phyloP scores from a whole-genome alignment of 169 alveolate genomes.

The Plasmodium adleri region DNA sequence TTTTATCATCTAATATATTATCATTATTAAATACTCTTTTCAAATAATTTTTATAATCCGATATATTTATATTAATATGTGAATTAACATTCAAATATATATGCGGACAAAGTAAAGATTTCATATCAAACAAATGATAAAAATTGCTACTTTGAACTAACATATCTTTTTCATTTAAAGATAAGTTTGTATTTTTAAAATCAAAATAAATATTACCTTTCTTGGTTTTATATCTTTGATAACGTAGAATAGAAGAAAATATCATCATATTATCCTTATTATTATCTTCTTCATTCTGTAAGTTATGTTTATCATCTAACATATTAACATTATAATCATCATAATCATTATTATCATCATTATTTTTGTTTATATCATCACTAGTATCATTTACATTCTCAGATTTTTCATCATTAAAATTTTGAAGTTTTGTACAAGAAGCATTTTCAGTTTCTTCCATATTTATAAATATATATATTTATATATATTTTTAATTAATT shows the following conservation, averaged over 20 bases:
- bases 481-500: too few relatives aligned
- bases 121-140: constrained; percentile 53
- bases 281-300: constrained; percentile 10
- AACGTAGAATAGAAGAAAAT: constrained; percentile 60
- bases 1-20: background rate
- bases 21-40: background rate
- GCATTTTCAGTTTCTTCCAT: too few relatives aligned
- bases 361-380: background rate
- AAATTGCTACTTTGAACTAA: constrained; percentile 57
- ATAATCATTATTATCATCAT: background rate
- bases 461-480: too few relatives aligned
- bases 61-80: constrained; percentile 54
- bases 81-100: constrained; percentile 54
- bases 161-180: constrained; percentile 64
- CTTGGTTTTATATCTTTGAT: constrained; percentile 65
- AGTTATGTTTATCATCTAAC: background rate
- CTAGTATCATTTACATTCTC: background rate
- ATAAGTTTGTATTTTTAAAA: constrained; percentile 48
- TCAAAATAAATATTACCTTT: constrained; percentile 67
- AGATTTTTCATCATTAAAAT: too few relatives aligned
- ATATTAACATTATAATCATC: background rate
- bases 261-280: constrained; percentile 30
- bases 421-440: too few relatives aligned
- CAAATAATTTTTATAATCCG: constrained; percentile 44
- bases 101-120: constrained; percentile 53